phyloP scores from a whole-genome alignment of 192 early-diverging fungal species.

The Kappamyces sp. region DNA sequence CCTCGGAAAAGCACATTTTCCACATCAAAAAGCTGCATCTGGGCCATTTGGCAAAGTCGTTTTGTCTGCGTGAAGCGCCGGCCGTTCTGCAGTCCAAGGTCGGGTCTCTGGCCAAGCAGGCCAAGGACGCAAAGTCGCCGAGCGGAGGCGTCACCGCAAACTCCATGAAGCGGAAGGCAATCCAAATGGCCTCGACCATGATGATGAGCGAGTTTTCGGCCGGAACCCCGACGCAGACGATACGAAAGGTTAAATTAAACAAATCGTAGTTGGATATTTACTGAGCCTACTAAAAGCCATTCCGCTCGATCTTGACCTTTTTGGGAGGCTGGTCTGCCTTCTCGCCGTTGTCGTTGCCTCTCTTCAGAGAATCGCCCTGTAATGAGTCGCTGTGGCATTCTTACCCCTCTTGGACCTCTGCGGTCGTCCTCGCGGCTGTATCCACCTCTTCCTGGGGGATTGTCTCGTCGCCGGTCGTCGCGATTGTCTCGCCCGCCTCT shows the following conservation, averaged over 20 bases:
- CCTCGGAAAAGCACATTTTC: slow-evolving; percentile 85
- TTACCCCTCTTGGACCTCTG: not conserved
- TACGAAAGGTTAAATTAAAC: slow-evolving; percentile 11
- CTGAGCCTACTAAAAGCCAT: not conserved
- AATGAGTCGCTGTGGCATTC: not conserved
- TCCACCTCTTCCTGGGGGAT: not conserved
- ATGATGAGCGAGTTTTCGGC: slow-evolving; percentile 14
- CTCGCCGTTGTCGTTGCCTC: not conserved
- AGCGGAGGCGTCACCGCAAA: slow-evolving; percentile 9
- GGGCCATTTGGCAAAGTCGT: slow-evolving; percentile 94
- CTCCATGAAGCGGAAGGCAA: slow-evolving; percentile 10
- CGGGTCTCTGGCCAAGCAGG: not conserved
- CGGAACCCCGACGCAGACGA: slow-evolving; percentile 5
- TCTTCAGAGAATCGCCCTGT: not conserved
- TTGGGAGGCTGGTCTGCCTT: not conserved
- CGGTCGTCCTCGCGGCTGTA: not conserved
- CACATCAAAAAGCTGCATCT: slow-evolving; percentile 91
- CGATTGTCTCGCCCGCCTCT: not conserved
- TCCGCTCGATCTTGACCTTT: not conserved
- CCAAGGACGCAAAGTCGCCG: not conserved
- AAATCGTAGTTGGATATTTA: not conserved
- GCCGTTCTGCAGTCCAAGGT: slow-evolving; percentile 37
- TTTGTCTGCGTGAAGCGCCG: slow-evolving; percentile 93
- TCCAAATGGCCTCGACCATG: slow-evolving; percentile 2
- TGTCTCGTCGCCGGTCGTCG: not conserved